These are phyloP conservation scores for Scheffersomyces parashehatae DNA, from an alignment of 1,139 yeast genomes.

Conservation along the genomic window DNA sequence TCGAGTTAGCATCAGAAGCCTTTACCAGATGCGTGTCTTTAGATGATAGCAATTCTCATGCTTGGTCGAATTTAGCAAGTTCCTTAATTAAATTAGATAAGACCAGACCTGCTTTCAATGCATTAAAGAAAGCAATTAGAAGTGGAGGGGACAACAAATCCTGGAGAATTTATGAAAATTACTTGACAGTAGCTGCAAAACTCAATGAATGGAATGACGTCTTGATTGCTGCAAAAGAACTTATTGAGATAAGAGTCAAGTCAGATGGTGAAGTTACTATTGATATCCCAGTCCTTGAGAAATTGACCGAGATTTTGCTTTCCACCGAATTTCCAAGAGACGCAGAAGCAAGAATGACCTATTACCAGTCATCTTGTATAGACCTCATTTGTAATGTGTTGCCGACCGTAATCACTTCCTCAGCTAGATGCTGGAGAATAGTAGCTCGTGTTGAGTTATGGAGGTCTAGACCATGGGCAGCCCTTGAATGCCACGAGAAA, in stretches of 20 bases:
- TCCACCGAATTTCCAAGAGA: constrained; percentile 50
- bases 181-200: constrained; percentile 76
- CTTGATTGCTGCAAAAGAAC: constrained; percentile 64
- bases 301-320: constrained; percentile 65
- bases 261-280: constrained; percentile 65
- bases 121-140: constrained; percentile 75
- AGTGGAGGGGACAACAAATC: constrained; percentile 63
- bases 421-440: constrained; percentile 79
- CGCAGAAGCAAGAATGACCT: constrained; percentile 41
- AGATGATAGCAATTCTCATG: constrained; percentile 77
- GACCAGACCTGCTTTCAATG: constrained; percentile 75
- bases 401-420: constrained; percentile 69
- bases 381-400: constrained; percentile 67
- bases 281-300: constrained; percentile 77
- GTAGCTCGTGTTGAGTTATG: constrained; percentile 84
- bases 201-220: constrained; percentile 88
- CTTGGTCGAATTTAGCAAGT: constrained; percentile 95
- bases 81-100: constrained; percentile 68
- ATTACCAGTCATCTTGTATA: constrained; percentile 66
- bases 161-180: constrained; percentile 93
- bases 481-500: constrained; percentile 82
- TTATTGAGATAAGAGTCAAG: constrained; percentile 50
- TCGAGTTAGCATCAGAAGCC: constrained; percentile 85
- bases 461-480: constrained; percentile 86
- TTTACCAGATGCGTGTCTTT: constrained; percentile 88